phyloP scores from a whole-genome alignment of 192 early-diverging fungal species.

The Spizellomyces punctatus region DNA sequence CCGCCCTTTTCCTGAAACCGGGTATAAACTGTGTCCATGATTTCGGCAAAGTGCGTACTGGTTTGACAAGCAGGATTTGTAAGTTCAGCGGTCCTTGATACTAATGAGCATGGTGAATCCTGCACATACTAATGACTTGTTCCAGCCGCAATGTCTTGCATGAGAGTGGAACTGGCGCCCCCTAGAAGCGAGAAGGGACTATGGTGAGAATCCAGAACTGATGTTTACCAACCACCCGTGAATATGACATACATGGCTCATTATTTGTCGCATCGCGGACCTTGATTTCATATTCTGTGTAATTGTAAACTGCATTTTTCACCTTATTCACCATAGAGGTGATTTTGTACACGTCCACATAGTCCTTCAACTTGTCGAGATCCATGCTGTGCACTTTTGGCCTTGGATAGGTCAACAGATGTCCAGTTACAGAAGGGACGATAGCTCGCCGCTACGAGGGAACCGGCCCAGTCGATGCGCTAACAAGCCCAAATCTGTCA shows the following conservation, averaged over 20 bases:
- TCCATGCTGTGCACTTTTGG: constrained; percentile 5
- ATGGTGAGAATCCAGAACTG: not conserved
- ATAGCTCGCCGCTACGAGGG: no score
- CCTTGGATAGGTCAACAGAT: no score
- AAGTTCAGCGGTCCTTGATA: not conserved
- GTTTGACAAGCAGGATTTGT: not conserved
- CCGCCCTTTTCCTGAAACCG: constrained; percentile 83
- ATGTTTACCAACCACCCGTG: not conserved
- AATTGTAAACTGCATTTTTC: constrained; percentile 89
- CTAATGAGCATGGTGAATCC: no score
- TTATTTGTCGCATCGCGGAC: constrained; percentile 83
- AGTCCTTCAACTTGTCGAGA: constrained; percentile 27
- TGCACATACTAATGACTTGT: constrained; percentile 76
- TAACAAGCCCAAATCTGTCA: no score
- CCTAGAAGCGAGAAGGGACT: constrained; percentile 15
- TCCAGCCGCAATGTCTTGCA: constrained; percentile 92
- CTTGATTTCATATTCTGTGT: constrained; percentile 73
- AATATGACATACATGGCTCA: constrained; percentile 69
- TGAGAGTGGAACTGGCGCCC: constrained; percentile 92
- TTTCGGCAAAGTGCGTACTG: constrained; percentile 91
- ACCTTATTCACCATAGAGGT: constrained; percentile 50
- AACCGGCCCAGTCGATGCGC: no score
- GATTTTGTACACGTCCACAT: constrained; percentile 42
- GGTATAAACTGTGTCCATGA: constrained; percentile 92
- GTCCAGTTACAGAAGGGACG: no score